Conservation (phyloP, 805 yeast species). For the Candida sanyiensis region DNA sequence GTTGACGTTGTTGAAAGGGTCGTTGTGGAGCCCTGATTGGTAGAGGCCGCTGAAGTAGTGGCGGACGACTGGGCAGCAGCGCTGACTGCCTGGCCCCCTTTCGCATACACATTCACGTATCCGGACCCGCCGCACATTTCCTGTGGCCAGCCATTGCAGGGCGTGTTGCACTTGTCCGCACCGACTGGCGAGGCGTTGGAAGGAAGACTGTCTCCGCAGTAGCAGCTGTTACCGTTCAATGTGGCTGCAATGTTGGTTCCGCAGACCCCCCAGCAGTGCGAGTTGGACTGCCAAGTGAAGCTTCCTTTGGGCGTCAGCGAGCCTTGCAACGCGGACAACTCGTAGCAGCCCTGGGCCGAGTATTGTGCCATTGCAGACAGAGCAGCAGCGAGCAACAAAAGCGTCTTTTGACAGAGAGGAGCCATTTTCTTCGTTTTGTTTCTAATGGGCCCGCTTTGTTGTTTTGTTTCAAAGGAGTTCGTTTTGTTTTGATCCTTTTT, state of each 20-base stretch:
- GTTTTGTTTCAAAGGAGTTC: no score
- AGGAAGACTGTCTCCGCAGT: conserved; percentile 54
- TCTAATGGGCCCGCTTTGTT: no score
- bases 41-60: conserved; percentile 4
- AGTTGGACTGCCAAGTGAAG: conserved; percentile 53
- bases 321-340: conserved; percentile 21
- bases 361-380: no score
- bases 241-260: conserved; percentile 44
- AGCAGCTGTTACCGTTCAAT: conserved; percentile 51
- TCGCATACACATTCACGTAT: conserved; percentile 40
- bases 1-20: conserved; percentile 5
- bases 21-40: conserved; percentile 13
- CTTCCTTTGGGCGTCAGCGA: conserved; percentile 36
- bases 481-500: no score
- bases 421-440: no score
- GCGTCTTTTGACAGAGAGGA: no score
- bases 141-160: conserved; percentile 57
- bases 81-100: conserved; percentile 26
- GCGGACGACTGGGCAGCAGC: no score
- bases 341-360: conserved; percentile 39
- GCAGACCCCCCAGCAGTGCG: conserved; percentile 52
- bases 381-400: no score
- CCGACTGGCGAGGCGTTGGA: conserved; percentile 25
- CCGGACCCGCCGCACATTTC: conserved; percentile 61
- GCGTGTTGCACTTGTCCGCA: conserved; percentile 33